Evolutionary conservation across 352 stramenopile genomes (phyloP).

Genomic region (Aphanomyces cochlioides): DNA sequence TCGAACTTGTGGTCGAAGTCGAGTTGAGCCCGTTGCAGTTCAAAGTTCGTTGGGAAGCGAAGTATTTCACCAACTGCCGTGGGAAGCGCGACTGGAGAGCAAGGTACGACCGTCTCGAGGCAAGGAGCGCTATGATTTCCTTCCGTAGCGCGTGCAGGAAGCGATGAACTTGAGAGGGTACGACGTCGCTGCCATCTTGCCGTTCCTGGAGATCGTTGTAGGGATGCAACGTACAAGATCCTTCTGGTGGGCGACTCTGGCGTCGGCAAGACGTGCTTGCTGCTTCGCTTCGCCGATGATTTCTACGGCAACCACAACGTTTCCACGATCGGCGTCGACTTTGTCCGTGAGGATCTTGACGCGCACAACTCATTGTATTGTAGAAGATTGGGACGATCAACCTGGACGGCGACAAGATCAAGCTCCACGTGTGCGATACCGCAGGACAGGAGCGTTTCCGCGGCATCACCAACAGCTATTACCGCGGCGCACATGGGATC

Average conservation of each 20-base stretch:
- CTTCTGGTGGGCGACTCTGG: slow-evolving; percentile 97
- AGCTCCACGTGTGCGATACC: slow-evolving; percentile 99
- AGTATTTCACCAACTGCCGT: no score
- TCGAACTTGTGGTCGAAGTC: no score
- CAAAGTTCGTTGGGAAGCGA: no score
- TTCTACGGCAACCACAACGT: slow-evolving; percentile 99
- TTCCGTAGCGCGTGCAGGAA: no score
- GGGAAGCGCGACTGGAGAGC: no score
- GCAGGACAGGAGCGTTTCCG: slow-evolving; percentile 99
- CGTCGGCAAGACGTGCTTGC: slow-evolving; percentile 98
- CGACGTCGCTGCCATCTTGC: no score
- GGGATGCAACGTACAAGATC: slow-evolving; percentile 99
- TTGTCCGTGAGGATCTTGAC: slow-evolving; percentile 79
- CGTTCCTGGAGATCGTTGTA: slow-evolving; percentile 32
- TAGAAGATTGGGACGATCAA: slow-evolving; percentile 99
- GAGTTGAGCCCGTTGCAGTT: no score
- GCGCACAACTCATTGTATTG: slow-evolving; percentile 26
- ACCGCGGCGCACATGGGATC: slow-evolving; percentile 98
- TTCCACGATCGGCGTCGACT: slow-evolving; percentile 99
- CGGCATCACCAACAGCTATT: slow-evolving; percentile 99
- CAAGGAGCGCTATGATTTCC: no score
- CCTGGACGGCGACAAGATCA: slow-evolving; percentile 99
- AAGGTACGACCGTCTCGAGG: no score
- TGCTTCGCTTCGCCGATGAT: slow-evolving; percentile 99
- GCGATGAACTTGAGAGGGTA: no score